Percentiles rank a stretch among this genome's conserved stretches.
phyloP scores from a whole-genome alignment of 2,329 filamentous ascomycete species.

The Colletotrichum sublineola region DNA sequence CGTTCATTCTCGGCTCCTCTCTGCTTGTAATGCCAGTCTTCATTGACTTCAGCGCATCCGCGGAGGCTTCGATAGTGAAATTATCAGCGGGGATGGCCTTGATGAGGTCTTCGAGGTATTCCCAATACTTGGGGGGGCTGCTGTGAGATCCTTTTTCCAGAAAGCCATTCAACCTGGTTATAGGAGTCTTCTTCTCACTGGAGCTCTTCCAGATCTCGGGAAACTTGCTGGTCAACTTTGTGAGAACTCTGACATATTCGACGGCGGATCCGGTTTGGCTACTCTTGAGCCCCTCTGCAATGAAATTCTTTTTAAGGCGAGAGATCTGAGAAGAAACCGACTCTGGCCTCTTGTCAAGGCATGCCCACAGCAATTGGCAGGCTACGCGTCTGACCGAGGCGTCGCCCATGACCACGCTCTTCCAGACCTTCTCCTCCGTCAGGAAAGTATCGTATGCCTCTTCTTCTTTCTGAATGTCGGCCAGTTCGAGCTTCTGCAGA shows the following conservation, averaged over 20 bases:
- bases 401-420: constrained; percentile 74
- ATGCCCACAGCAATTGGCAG: constrained; percentile 64
- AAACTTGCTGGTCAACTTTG: constrained; percentile 72
- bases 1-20: constrained; percentile 80
- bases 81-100: constrained; percentile 66
- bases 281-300: constrained; percentile 80
- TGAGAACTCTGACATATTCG: constrained; percentile 77
- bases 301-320: constrained; percentile 69
- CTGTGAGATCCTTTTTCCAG: constrained; percentile 87
- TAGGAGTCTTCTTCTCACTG: constrained; percentile 65
- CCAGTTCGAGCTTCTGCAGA: constrained; percentile 60
- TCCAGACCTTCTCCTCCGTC: constrained; percentile 75
- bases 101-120: constrained; percentile 73
- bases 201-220: constrained; percentile 81
- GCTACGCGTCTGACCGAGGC: constrained; percentile 63
- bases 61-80: constrained; percentile 62
- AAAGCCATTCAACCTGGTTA: constrained; percentile 75
- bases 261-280: constrained; percentile 81
- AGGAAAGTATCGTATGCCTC: constrained; percentile 77
- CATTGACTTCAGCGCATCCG: constrained; percentile 75
- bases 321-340: constrained; percentile 64
- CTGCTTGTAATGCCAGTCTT: constrained; percentile 78
- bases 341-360: constrained; percentile 61
- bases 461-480: constrained; percentile 71
- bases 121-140: constrained; percentile 81